Conservation (phyloP, 495 filamentous ascomycete genomes). For the Evansstolkia leycettana region DNA sequence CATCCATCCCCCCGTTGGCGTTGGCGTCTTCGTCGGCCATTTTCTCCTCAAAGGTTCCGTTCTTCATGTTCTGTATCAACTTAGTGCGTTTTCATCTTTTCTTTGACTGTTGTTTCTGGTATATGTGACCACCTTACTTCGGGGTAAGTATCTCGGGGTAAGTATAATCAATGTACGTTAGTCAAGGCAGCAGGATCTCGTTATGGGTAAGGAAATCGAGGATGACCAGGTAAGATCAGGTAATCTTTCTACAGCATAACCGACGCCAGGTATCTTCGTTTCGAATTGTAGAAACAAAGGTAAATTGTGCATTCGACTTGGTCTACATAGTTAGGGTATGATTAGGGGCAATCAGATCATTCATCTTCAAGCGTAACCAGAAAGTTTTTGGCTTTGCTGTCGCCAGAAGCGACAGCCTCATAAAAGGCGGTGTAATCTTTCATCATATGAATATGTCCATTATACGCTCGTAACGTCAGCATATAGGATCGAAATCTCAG, state of each 20-base stretch:
- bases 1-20: too few species aligned
- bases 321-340: too few species aligned
- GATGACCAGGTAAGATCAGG: conserved; percentile 53
- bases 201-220: conserved; percentile 3
- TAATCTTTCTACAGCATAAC: conserved; percentile 40
- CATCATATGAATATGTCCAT: conserved; percentile 18
- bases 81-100: conserved; percentile 11
- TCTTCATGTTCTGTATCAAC: not conserved
- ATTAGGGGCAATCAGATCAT: too few species aligned
- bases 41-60: not conserved
- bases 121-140: conserved; percentile 1
- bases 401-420: too few species aligned
- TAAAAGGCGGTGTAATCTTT: too few species aligned
- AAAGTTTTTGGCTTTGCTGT: not conserved
- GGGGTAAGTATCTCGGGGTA: conserved; percentile 40
- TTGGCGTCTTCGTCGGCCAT: too few species aligned
- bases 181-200: conserved; percentile 13
- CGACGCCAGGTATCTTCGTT: conserved; percentile 20
- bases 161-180: conserved; percentile 35
- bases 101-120: conserved; percentile 3
- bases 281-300: conserved; percentile 1
- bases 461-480: conserved; percentile 25
- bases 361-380: too few species aligned
- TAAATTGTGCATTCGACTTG: too few species aligned
- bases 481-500: conserved; percentile 8